Base-by-base conservation (phyloP, 2,329 filamentous ascomycete genomes). In the Aspergillus sp. region DNA sequence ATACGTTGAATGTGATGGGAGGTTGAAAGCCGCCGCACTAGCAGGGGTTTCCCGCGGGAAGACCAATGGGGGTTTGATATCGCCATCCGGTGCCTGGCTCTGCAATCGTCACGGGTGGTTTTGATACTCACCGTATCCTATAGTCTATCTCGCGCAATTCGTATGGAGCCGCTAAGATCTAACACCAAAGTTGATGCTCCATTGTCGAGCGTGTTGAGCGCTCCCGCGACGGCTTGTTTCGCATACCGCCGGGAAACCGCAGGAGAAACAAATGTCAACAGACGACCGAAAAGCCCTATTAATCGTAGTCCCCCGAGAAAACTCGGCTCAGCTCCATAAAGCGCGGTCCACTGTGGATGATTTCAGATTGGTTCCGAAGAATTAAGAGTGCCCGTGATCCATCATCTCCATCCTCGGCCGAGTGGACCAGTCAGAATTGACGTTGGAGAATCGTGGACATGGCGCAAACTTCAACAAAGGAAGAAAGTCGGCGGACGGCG, bases 21-120 rank as follows among this genome's bases (percentile, higher is more conserved):
- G 12, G 6, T 19, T 17, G 49, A 25, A 55, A 48, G 23, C n/a
- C 41, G 31, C 25, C 52, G 35, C 52, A 55, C 44, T 55, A 43
- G 51, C 45, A 52, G 55, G 55, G 58, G 55, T 60, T 62, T 60
- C 37, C 60, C 55, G 58, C 55, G 49, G 55, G 55, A 50, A 56
- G 46, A 27, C 58, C 51, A 58, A 58, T 60, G 23, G 39, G 25
- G 37, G 47, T 48, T 31, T 9, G 25, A 48, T 44, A 45, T 49
- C 50, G 52, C 44, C 55, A 50, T 55, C 19, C 33, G 37, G 52
- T 48, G 35, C 52, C 44, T 48, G 52, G 14, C 48, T 48, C 52
- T 53, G 41, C 51, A 17, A 19, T 19, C 44, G 39, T 15, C 31
- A 25, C 31, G 44, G 44, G 15, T 25, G 27, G 27, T 31, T 31